A percentile compares a stretch with the other conserved stretches of the same genome.
phyloP scores from a whole-genome alignment of 2,329 filamentous ascomycete genomes.

The Fusarium siculi region DNA sequence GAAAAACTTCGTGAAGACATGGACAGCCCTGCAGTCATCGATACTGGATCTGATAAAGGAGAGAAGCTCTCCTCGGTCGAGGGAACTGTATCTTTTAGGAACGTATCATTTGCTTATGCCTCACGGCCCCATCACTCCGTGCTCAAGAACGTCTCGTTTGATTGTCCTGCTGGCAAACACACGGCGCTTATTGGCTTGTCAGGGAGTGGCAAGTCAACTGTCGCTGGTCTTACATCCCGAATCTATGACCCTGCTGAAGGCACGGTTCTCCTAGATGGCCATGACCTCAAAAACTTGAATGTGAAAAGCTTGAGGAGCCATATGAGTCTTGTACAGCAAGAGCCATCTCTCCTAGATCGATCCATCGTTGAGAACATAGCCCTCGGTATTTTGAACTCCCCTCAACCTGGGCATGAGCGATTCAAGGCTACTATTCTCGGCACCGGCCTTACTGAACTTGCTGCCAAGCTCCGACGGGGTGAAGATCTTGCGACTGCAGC shows the following conservation, averaged over 20 bases:
- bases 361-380: slow-evolving; percentile 64
- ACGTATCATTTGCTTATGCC: slow-evolving; percentile 58
- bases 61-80: slow-evolving; percentile 58
- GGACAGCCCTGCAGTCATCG: slow-evolving; percentile 59
- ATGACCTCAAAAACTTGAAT: slow-evolving; percentile 60
- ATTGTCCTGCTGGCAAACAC: slow-evolving; percentile 59
- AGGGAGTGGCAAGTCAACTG: slow-evolving; percentile 67
- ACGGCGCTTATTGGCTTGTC: slow-evolving; percentile 69
- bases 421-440: slow-evolving; percentile 61
- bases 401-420: slow-evolving; percentile 50
- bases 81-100: slow-evolving; percentile 48
- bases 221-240: slow-evolving; percentile 65
- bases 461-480: slow-evolving; percentile 62
- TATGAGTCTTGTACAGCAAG: slow-evolving; percentile 58
- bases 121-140: slow-evolving; percentile 56
- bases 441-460: slow-evolving; percentile 60
- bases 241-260: slow-evolving; percentile 67
- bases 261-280: slow-evolving; percentile 58
- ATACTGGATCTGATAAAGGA: slow-evolving; percentile 51
- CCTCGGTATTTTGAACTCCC: slow-evolving; percentile 59
- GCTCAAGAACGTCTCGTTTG: slow-evolving; percentile 57
- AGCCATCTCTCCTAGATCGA: slow-evolving; percentile 56
- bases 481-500: slow-evolving; percentile 58
- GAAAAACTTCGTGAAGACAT: slow-evolving; percentile 69
- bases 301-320: slow-evolving; percentile 55